Conservation (phyloP, 306 rosid genomes). For the Fragaria ananassa region DNA sequence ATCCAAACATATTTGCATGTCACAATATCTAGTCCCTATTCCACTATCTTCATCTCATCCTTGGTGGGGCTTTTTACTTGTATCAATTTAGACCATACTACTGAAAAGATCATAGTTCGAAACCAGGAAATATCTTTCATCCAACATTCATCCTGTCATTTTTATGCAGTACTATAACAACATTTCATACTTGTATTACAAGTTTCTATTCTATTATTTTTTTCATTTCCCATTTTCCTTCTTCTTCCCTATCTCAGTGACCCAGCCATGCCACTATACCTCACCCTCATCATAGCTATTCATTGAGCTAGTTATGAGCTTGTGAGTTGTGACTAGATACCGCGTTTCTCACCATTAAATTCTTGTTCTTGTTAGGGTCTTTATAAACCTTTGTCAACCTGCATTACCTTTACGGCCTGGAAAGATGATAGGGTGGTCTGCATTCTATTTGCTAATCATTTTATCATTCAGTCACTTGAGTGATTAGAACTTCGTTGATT, state of each 20-base stretch:
- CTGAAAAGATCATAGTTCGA: background rate
- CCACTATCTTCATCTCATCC: background rate
- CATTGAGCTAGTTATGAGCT: constrained; percentile 5
- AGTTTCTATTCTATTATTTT: constrained; percentile 5
- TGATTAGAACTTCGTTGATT: background rate
- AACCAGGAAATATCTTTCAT: background rate
- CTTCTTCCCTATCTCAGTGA: background rate
- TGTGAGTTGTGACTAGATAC: background rate
- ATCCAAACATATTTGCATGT: background rate
- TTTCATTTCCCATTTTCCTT: background rate
- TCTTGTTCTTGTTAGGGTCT: background rate
- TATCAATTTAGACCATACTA: background rate
- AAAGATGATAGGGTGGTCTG: background rate
- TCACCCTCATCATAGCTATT: constrained; percentile 7
- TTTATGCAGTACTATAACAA: background rate
- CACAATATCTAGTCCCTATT: background rate
- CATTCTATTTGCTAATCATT: background rate
- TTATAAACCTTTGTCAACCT: background rate
- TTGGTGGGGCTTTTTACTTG: background rate
- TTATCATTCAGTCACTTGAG: background rate
- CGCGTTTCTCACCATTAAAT: constrained; percentile 14
- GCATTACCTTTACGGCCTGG: background rate
- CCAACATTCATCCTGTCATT: background rate
- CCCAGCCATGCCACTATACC: background rate
- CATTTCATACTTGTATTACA: background rate